phyloP scores from a whole-genome alignment of 1,284 basidiomycete genomes.

The Ceraceosorus guamensis region DNA sequence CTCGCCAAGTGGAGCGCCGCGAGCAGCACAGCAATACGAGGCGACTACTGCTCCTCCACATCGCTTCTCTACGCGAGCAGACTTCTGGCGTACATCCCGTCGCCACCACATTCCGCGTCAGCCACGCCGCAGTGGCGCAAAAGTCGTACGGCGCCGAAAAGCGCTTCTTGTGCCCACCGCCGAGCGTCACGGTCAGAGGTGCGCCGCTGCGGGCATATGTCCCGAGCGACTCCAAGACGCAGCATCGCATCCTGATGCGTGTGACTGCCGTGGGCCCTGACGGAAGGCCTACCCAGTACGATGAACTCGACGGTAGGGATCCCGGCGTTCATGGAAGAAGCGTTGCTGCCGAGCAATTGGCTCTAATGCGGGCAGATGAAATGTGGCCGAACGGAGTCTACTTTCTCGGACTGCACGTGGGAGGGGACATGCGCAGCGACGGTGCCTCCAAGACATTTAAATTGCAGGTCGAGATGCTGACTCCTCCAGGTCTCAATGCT shows the following conservation, averaged over 20 bases:
- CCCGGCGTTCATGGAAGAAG: too few species aligned
- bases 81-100: not conserved
- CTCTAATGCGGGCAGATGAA: not conserved
- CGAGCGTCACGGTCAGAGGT: slow-evolving; percentile 86
- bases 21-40: too few species aligned
- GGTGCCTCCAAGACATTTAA: slow-evolving; percentile 65
- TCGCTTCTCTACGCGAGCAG: not conserved
- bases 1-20: not conserved
- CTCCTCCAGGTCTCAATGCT: slow-evolving; percentile 3
- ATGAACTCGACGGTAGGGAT: too few species aligned
- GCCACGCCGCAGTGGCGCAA: slow-evolving; percentile 92
- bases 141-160: slow-evolving; percentile 97
- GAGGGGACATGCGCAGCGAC: slow-evolving; percentile 33
- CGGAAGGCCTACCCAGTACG: too few species aligned
- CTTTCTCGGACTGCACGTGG: slow-evolving; percentile 84
- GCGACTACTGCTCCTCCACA: not conserved
- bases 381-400: slow-evolving; percentile 55
- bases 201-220: not conserved
- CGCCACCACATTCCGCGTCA: slow-evolving; percentile 85
- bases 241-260: not conserved
- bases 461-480: slow-evolving; percentile 58
- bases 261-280: not conserved
- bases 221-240: not conserved
- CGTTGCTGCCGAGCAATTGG: not conserved
- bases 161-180: slow-evolving; percentile 90